Base-by-base conservation (phyloP, 768 basidiomycete species). In the Suillus discolor region DNA sequence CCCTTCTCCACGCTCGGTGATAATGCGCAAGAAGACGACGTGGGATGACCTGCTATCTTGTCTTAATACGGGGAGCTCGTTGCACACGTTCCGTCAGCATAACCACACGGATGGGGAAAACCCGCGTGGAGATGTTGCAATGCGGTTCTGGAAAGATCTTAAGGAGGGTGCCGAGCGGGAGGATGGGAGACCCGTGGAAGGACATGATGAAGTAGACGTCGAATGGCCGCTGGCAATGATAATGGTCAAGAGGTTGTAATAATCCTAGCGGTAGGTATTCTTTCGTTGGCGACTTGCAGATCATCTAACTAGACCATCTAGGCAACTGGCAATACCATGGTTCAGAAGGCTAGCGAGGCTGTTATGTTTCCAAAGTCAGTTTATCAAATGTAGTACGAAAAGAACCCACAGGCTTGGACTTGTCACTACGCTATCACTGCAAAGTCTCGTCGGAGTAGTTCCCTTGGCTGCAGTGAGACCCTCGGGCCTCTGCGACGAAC, bases 31-130 rank as follows among this genome's bases (percentile, higher is more conserved):
- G 69, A 77, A 72, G 44, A 85, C 89, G 82, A 82, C 84, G 0
- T 91, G 89, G 90, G 81, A 83, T 12, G 86, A 86, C 64, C 76
- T 94, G 0, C 80, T 90, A 6, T 83, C 79, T 2, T 94, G 93
- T 72, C 79, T 94, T 28, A 80, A 85, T 57, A 92, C 92, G 0
- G 89, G 84, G 80, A 92, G 89, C 69, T 78, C 91, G 2, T 76
- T 92, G 59, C 87, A 90, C 66, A 85, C 84, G 15, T 94, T 84
- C 74, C 85, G 87, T 66, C 88, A 90, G 67, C 71, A 71, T 12
- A 82, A 87, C 71, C 90, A 91, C 0, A 81, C 85, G 39, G 90
- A 93, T 70, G 66, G 65, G 15, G 68, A 72, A 47, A 74, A 78
- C 34, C 67, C 72, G 0, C 86, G 87, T 25, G 89, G 89, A 1